A percentile compares a stretch with the other conserved stretches of the same genome.
Evolutionary conservation across 345 rosid species (phyloP).

Genomic region (Eucalyptus curtisii): DNA sequence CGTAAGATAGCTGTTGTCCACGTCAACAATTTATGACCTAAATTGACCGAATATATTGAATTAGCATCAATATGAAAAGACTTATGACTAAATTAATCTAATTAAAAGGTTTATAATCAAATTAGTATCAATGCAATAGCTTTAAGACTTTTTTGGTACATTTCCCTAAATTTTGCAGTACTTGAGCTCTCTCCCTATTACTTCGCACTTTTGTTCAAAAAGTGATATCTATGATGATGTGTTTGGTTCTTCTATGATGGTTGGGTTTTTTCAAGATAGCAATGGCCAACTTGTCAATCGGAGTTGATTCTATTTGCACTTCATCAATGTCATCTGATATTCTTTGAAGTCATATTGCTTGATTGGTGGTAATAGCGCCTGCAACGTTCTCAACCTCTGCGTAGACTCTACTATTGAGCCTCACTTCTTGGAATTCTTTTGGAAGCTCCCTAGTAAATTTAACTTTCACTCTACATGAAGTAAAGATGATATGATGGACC

Average conservation of each 20-base stretch:
- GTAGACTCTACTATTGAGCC: not conserved
- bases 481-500: not conserved
- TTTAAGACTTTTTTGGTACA: rapidly evolving
- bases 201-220: not conserved
- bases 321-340: not conserved
- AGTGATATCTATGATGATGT: no score
- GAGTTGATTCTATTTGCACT: not conserved
- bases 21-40: rapidly evolving
- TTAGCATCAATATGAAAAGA: no score
- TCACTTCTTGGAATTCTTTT: not conserved
- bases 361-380: not conserved
- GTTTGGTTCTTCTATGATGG: not conserved
- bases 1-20: rapidly evolving
- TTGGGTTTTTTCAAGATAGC: not conserved
- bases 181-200: not conserved
- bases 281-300: not conserved
- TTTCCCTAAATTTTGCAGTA: rapidly evolving
- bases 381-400: not conserved
- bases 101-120: no score
- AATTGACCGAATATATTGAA: rapidly evolving
- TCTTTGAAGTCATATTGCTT: not conserved
- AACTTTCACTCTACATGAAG: not conserved
- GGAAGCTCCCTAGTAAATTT: not conserved
- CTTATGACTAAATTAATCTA: no score
- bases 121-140: rapidly evolving